phyloP scores from a whole-genome alignment of 2,329 filamentous ascomycete genomes.

The Scedosporium apiospermum region DNA sequence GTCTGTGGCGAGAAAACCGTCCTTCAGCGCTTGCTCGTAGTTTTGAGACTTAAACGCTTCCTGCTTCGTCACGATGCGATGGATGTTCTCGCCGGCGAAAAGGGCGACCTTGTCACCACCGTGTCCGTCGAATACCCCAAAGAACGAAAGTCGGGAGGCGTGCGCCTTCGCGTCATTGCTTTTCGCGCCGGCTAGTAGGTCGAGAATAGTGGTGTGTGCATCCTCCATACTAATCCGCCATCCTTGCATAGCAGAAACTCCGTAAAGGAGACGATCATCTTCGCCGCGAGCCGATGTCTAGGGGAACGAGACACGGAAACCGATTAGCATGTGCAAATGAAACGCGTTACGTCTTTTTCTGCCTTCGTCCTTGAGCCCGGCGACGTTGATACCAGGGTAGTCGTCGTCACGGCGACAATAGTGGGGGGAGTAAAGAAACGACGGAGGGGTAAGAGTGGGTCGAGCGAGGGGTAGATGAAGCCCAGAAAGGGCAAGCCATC shows the following conservation, averaged over 20 bases:
- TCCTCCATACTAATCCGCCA: conserved; percentile 99
- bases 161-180: conserved; percentile 39
- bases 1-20: conserved; percentile 93
- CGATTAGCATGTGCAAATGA: neutral
- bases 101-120: conserved; percentile 93
- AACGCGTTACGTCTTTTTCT: neutral
- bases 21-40: conserved; percentile 92
- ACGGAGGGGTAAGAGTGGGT: neutral
- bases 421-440: neutral
- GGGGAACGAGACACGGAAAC: conserved; percentile 9
- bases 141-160: conserved; percentile 77
- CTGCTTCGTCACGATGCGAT: conserved; percentile 91
- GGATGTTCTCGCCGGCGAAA: conserved; percentile 85
- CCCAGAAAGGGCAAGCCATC: neutral
- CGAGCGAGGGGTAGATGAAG: neutral
- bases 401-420: neutral
- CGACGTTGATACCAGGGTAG: conserved; percentile 6
- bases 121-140: conserved; percentile 96
- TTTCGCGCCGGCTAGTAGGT: conserved; percentile 55
- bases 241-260: conserved; percentile 97
- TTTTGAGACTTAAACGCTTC: conserved; percentile 85
- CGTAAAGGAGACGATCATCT: conserved; percentile 88
- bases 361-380: neutral
- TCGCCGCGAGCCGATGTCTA: conserved; percentile 83
- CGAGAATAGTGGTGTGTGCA: conserved; percentile 80